Evolutionary conservation across 495 filamentous ascomycete species (phyloP).

Genomic region (Penicillium paxilli): DNA sequence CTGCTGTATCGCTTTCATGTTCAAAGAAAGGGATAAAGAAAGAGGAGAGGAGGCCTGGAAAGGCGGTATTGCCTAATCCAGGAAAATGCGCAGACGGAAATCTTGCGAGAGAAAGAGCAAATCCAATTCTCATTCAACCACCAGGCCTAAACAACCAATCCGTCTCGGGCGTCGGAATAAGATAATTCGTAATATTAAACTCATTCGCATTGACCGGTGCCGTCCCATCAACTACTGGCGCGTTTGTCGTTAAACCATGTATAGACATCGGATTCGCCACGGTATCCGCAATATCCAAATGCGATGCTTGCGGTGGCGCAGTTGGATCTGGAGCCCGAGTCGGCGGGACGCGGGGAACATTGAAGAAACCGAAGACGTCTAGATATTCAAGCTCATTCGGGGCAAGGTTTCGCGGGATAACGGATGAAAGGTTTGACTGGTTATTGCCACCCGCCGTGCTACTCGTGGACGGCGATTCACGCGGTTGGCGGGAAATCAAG

Average conservation of each 20-base stretch:
- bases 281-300: constrained; percentile 32
- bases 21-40: too few species aligned
- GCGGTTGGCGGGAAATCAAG: constrained; percentile 79
- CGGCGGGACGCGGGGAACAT: constrained; percentile 71
- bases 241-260: constrained; percentile 34
- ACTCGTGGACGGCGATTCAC: constrained; percentile 43
- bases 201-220: constrained; percentile 35
- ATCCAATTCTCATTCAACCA: constrained; percentile 19
- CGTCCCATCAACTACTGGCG: constrained; percentile 24
- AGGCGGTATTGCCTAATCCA: too few species aligned
- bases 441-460: constrained; percentile 31
- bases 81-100: too few species aligned
- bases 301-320: not conserved
- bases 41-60: too few species aligned
- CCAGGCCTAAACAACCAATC: constrained; percentile 46
- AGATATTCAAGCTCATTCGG: constrained; percentile 84
- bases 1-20: too few species aligned
- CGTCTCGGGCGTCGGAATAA: constrained; percentile 48
- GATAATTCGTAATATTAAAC: constrained; percentile 50
- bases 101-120: too few species aligned
- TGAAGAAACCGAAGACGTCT: constrained; percentile 95
- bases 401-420: constrained; percentile 58
- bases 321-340: constrained; percentile 30
- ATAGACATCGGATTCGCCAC: constrained; percentile 45
- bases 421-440: constrained; percentile 3